phyloP scores from a whole-genome alignment of 1,284 basidiomycete species.

The Paramarasmius palmivorus region DNA sequence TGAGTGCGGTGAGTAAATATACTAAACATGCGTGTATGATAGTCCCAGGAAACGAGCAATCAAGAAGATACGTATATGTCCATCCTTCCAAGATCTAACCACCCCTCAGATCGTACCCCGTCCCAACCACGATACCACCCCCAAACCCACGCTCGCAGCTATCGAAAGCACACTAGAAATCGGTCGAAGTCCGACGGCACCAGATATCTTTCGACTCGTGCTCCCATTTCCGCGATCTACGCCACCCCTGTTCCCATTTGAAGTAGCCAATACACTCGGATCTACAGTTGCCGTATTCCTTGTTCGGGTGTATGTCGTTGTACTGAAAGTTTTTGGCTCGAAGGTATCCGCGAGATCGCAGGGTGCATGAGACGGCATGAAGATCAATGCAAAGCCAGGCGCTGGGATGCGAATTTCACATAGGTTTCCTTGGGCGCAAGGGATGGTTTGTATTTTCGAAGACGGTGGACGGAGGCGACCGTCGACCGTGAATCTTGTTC shows the following conservation, averaged over 20 bases:
- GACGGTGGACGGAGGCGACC: conserved; percentile 54
- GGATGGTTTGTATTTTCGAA: conserved; percentile 49
- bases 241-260: conserved; percentile 20
- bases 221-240: conserved; percentile 14
- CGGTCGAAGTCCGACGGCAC: too few relatives aligned
- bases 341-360: conserved; percentile 36
- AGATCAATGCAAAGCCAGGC: conserved; percentile 73
- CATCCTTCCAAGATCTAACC: too few relatives aligned
- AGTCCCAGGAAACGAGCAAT: too few relatives aligned
- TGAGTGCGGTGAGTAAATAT: too few relatives aligned
- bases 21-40: too few relatives aligned
- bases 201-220: conserved; percentile 11
- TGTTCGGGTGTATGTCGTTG: conserved; percentile 49
- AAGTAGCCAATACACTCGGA: conserved; percentile 20
- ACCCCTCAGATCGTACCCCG: too few relatives aligned
- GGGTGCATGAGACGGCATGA: conserved; percentile 42
- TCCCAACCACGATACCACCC: too few relatives aligned
- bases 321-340: conserved; percentile 55
- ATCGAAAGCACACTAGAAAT: too few relatives aligned
- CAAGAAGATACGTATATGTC: too few relatives aligned
- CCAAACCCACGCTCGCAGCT: too few relatives aligned
- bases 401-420: conserved; percentile 70
- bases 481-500: conserved; percentile 60
- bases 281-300: conserved; percentile 39
- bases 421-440: conserved; percentile 44